phyloP scores from a whole-genome alignment of 2,329 filamentous ascomycete species.

The Purpureocillium lavendulum region DNA sequence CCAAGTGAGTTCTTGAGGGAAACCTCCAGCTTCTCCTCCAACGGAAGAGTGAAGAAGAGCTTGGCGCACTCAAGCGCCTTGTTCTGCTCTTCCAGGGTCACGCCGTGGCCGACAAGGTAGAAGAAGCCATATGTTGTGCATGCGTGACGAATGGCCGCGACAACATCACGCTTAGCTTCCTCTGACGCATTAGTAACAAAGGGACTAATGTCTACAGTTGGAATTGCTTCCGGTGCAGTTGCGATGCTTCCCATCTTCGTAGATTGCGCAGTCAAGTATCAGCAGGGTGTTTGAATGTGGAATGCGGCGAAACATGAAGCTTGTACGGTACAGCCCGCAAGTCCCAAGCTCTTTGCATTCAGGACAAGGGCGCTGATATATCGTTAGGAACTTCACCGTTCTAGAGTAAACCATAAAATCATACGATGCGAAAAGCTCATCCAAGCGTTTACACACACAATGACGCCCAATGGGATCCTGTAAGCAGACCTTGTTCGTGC shows the following conservation, averaged over 20 bases:
- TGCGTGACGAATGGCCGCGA: constrained; percentile 16
- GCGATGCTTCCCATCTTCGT: constrained; percentile 2
- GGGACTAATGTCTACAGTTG: constrained; percentile 18
- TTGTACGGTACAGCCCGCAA: no score
- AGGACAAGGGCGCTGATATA: no score
- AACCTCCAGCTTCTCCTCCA: constrained; percentile 17
- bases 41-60: constrained; percentile 15
- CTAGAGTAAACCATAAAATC: no score
- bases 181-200: constrained; percentile 12
- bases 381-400: no score
- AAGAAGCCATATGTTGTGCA: constrained; percentile 22
- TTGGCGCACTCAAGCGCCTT: constrained; percentile 13
- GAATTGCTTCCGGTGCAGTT: constrained; percentile 9
- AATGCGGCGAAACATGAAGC: no score
- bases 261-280: no score
- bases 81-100: constrained; percentile 11
- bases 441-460: no score
- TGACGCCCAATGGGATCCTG: no score
- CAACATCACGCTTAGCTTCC: constrained; percentile 11
- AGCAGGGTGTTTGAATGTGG: no score
- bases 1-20: constrained; percentile 16
- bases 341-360: no score
- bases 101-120: constrained; percentile 19
- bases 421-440: no score
- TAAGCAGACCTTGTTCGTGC: no score